phyloP scores from a whole-genome alignment of 306 rosid genomes.

The Purshia tridentata region DNA sequence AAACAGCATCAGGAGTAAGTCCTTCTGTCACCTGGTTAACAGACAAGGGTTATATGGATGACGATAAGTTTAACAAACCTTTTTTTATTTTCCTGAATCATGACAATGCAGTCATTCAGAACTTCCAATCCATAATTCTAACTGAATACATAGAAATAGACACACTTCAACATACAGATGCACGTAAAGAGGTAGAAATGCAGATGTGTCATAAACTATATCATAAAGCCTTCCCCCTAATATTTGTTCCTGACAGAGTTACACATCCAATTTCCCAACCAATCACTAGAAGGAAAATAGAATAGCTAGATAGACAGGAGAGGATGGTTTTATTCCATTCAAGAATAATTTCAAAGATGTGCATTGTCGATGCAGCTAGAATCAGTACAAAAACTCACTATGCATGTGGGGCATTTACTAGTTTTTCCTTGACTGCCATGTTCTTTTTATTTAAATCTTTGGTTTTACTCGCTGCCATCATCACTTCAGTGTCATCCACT shows the following conservation, averaged over 20 bases:
- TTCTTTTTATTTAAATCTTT: background rate
- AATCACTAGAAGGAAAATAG: background rate
- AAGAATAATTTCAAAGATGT: background rate
- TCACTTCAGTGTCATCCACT: background rate
- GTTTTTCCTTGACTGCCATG: background rate
- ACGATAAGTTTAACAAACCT: constrained; percentile 12
- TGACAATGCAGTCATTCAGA: constrained; percentile 19
- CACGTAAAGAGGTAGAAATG: background rate
- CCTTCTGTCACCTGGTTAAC: constrained; percentile 43
- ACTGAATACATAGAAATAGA: background rate
- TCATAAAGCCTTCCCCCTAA: background rate
- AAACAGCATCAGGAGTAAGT: constrained; percentile 24
- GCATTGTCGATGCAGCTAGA: too few species aligned
- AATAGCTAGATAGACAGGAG: constrained; percentile 2
- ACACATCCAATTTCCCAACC: background rate
- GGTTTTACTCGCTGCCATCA: background rate
- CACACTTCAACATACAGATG: constrained; percentile 8
- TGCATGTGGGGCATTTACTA: background rate
- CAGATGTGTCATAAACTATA: background rate
- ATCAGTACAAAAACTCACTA: background rate
- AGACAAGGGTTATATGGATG: constrained; percentile 6
- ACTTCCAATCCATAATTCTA: constrained; percentile 19
- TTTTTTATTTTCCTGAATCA: constrained; percentile 41
- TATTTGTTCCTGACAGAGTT: background rate
- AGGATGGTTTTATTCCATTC: constrained; percentile 1